These are phyloP conservation scores for Canavalia gladiata DNA, from an alignment of 306 rosid species.

Conservation along the genomic window DNA sequence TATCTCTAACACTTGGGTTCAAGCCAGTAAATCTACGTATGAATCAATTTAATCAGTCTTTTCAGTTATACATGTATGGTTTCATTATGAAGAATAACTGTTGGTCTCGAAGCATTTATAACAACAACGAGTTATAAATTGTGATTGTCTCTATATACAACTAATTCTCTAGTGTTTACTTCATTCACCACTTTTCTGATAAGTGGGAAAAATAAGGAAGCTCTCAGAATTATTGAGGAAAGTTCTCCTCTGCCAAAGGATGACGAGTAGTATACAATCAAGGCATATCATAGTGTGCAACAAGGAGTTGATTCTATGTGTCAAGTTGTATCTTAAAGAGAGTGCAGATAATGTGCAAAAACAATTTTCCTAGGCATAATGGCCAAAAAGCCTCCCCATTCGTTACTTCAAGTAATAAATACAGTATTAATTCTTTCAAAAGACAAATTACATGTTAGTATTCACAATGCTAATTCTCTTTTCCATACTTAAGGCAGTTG, in stretches of 20 bases:
- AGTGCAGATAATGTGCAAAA: background rate
- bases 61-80: background rate
- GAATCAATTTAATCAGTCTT: too few species aligned
- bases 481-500: slow-evolving; percentile 16
- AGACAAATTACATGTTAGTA: background rate
- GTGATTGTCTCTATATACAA: background rate
- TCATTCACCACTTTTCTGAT: background rate
- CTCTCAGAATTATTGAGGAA: background rate
- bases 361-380: background rate
- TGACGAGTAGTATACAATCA: slow-evolving; percentile 7
- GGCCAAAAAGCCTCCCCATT: slow-evolving; percentile 25
- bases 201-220: background rate
- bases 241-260: slow-evolving; percentile 12
- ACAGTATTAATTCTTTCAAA: background rate
- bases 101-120: background rate
- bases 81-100: slow-evolving; percentile 26
- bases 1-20: too few species aligned
- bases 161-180: slow-evolving; percentile 5
- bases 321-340: slow-evolving; percentile 17
- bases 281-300: background rate
- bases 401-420: slow-evolving; percentile 5
- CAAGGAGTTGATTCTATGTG: slow-evolving; percentile 9
- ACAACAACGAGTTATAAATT: background rate
- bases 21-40: too few species aligned
- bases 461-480: slow-evolving; percentile 13